Conservation (phyloP, 2,329 filamentous ascomycete species). For the Penicillium capsulatum region DNA sequence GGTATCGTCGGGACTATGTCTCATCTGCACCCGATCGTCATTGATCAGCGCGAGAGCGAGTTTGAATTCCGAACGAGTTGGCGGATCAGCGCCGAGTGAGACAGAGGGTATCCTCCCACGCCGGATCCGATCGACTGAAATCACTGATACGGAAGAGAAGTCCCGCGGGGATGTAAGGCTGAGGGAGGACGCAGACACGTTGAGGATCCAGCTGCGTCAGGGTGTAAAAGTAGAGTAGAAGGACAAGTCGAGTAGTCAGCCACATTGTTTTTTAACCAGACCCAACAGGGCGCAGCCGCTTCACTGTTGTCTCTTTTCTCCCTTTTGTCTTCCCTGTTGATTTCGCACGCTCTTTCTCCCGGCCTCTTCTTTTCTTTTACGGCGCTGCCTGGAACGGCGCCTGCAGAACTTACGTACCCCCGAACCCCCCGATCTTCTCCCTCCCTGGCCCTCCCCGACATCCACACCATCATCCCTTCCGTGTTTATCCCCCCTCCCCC, state of each 20-base stretch:
- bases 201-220: no score
- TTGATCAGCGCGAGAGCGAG: not conserved
- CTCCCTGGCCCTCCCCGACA: not conserved
- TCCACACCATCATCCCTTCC: not conserved
- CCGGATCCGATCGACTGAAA: not conserved
- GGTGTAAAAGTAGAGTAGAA: not conserved
- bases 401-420: not conserved
- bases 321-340: not conserved
- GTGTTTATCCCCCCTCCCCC: not conserved
- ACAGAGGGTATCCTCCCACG: no score
- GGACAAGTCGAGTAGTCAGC: constrained; percentile 11
- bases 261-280: constrained; percentile 20
- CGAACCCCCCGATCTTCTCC: not conserved
- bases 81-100: constrained; percentile 7
- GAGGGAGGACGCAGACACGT: no score
- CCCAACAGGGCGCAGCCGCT: constrained; percentile 26
- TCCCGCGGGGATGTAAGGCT: no score
- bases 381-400: no score
- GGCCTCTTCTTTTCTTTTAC: not conserved
- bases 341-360: no score
- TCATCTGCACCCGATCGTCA: constrained; percentile 2
- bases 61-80: not conserved
- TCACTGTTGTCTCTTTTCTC: not conserved
- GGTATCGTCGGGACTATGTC: constrained; percentile 1
- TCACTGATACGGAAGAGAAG: not conserved